phyloP scores from a whole-genome alignment of 441 rosid species.

The Populus hybrid region DNA sequence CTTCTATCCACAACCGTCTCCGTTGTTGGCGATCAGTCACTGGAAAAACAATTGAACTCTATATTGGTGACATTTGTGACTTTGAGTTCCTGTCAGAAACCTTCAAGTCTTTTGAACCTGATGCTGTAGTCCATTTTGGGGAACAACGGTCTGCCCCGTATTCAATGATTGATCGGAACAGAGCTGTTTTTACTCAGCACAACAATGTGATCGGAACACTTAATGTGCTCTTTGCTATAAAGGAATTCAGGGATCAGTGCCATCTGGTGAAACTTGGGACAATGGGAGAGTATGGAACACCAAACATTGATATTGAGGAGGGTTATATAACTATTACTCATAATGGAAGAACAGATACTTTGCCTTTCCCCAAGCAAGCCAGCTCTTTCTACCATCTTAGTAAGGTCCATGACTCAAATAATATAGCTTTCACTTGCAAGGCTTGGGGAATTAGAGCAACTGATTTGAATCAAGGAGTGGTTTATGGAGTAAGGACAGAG shows the following conservation, averaged over 20 bases:
- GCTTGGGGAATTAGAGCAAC: conserved; percentile 99
- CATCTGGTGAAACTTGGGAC: conserved; percentile 96
- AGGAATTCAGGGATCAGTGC: conserved; percentile 83
- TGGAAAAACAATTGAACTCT: conserved; percentile 74
- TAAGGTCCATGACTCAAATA: conserved; percentile 91
- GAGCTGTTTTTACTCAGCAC: conserved; percentile 84
- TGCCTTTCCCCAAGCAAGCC: conserved; percentile 97
- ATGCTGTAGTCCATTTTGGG: conserved; percentile 86
- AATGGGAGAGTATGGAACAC: conserved; percentile 98
- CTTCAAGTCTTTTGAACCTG: conserved; percentile 84
- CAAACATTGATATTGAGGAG: conserved; percentile 94
- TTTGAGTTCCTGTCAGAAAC: conserved; percentile 80
- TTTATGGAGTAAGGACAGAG: conserved; percentile 83
- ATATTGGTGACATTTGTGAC: conserved; percentile 86
- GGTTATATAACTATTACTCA: conserved; percentile 90
- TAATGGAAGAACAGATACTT: conserved; percentile 85
- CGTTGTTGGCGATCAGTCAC: conserved; percentile 83
- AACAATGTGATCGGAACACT: conserved; percentile 94
- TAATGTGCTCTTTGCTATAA: conserved; percentile 90
- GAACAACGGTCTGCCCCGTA: conserved; percentile 97
- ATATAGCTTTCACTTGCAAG: conserved; percentile 95
- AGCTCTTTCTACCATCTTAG: conserved; percentile 96
- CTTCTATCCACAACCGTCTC: conserved; percentile 77
- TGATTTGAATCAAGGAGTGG: conserved; percentile 95
- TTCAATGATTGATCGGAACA: conserved; percentile 91